Percentiles rank a stretch among this genome's conserved stretches.
Conservation (phyloP, 208 protist genomes). For the Leishmania tropica region DNA sequence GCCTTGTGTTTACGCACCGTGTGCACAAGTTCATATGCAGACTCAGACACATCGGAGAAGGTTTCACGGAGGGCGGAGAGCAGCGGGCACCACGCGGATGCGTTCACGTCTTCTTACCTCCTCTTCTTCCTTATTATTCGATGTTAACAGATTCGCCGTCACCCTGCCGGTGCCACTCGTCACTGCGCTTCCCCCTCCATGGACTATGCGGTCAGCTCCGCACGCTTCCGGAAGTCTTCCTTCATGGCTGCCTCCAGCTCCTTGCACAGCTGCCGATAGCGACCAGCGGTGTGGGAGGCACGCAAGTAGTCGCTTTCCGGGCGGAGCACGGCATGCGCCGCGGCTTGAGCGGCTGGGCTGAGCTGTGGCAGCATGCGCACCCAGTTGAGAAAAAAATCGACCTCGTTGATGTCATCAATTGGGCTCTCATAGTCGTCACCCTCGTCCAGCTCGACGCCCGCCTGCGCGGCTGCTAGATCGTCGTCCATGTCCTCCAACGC, state of each 20-base stretch:
- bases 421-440: constrained; percentile 87
- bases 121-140: background rate
- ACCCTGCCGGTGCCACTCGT: background rate
- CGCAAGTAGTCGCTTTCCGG: constrained; percentile 47
- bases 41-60: background rate
- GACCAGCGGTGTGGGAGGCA: constrained; percentile 44
- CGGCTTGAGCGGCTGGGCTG: constrained; percentile 21
- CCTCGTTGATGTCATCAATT: constrained; percentile 90
- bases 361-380: constrained; percentile 26
- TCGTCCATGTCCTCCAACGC: constrained; percentile 45
- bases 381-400: constrained; percentile 52
- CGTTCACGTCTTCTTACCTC: background rate
- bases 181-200: background rate
- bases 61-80: background rate
- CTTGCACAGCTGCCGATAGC: constrained; percentile 54
- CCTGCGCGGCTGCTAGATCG: constrained; percentile 14
- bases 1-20: background rate
- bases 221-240: constrained; percentile 47
- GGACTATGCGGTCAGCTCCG: constrained; percentile 17
- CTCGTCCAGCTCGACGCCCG: constrained; percentile 57
- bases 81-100: background rate
- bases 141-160: background rate
- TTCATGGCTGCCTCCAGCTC: constrained; percentile 61
- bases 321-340: constrained; percentile 26
- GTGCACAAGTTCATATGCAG: background rate